Evolutionary conservation across 371 early-diverging fungal species (phyloP), one percentile per base, ranked within the genome.

Genomic region (Blakeslea trispora): DNA sequence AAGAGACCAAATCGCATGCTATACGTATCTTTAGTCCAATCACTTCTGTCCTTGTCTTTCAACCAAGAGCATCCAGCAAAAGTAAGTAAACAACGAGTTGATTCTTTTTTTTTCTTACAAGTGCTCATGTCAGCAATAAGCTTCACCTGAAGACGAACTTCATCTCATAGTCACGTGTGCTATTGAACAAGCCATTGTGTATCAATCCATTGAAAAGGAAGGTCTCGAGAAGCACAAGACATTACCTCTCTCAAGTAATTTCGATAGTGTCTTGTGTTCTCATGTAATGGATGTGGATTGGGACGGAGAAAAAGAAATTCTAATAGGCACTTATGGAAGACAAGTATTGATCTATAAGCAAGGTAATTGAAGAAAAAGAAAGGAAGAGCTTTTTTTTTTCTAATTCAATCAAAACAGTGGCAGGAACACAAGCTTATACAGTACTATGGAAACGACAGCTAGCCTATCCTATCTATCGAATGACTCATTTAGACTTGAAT

Each of bases 271-370:
- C 3, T 63, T 88, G 22, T 80, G 86, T 14, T 85, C 87, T 1
- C 86, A 88, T 71, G 84, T 82, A 17, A 83, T 85, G 77, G 91
- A 91, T 53, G 81, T 90, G 11, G 88, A 90, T 50, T 88, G 83
- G 81, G 85, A 87, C 68, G 91, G 90, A 3, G 71, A 72, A 39
- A 75, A 78, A 37, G 91, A 91, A 60, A 70, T 91, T 14, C 47
- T 91, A 32, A 79, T 88, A 22, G 91, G 89, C 1, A 91, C 89
- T 0, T 88, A 89, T 62, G 84, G 90, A 0, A 82, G 88, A 15
- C 82, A 87, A 45, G 77, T 90, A 18, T 58, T 91, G 59, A 84
- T 91, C 24, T 90, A 88, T 63, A 90, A 90, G 59, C 74, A 79
- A 60, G 70, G 85, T 68, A 62, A 55, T n/a, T n/a, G n/a, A n/a